Base-by-base conservation (phyloP, 805 yeast species). In the Wickerhamiella dianesei region DNA sequence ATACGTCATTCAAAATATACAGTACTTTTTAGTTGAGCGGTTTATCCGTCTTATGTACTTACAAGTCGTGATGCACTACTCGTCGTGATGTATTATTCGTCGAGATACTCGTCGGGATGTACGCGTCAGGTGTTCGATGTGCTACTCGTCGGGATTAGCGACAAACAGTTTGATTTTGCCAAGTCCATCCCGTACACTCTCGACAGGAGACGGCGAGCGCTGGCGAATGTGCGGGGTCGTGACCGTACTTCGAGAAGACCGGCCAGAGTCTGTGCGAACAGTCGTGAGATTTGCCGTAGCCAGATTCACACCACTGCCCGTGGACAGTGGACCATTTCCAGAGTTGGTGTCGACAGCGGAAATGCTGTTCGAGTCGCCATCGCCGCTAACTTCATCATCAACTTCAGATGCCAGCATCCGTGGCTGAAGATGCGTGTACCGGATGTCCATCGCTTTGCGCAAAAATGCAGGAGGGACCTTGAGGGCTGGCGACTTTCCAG, bases 361-460 rank as follows among this genome's bases (percentile, higher is more conserved):
- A 12, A 25, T 25, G 32, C 32, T 25, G 12, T 25, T 25, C 9
- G 32, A 6, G 12, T 25, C 32, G 32, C 32, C 32, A 12, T 25
- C 32, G 32, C 9, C 32, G 59, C 12, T 25, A 20, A 77, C 84
- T 32, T 69, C 75, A 46, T 80, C 85, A 51, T 80, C 88, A 35
- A 82, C 79, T 59, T 82, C 92, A 20, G 81, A 74, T 2, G 88
- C 89, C 50, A 82, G 66, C 63, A 82, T 68, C 41, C 85, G 70
- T 21, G 82, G 82, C 46, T 76, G 61, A 43, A 64, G 50, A 43
- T 64, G 68, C 21, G 66, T 57, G 45, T 65, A 67, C 12, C 64
- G 55, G 37, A 63, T 59, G 36, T 64, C 67, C 64, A 64, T 62
- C 29, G 66, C 64, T 35, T 59, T 50, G 41, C 64, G 56, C 43